Base-by-base conservation (phyloP, 2,329 filamentous ascomycete species). In the Ophiostoma sp. region DNA sequence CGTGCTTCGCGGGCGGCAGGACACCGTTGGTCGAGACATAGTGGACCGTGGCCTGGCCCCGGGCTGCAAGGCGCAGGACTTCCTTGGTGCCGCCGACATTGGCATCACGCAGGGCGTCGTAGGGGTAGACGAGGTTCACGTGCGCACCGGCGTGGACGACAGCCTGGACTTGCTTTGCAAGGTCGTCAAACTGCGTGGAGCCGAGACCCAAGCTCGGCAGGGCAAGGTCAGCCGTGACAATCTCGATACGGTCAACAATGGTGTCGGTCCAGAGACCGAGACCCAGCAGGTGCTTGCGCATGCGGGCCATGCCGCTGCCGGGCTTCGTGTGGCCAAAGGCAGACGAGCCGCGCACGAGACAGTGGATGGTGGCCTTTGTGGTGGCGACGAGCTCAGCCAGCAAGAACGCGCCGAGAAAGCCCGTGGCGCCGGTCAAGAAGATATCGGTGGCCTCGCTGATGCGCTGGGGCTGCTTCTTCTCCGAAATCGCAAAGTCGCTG, bases 1-100 rank as follows among this genome's bases (percentile, higher is more conserved):
- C 89, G 52, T 87, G 82, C 5, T 83, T 82, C 0, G 88, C 90
- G 7, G 88, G 85, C 1, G 90, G 90, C 47, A 94, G 78, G 1
- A 94, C 90, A 66, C 91, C 91, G 72, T 93, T 93, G 0, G 90
- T 93, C 0, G 90, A 93, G 1, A 93, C 81, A 70, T 93, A 90
- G 73, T 93, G 89, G 1, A 93, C 82, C 0, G 90, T 92, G 0
- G 89, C 89, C 12, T 87, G 87, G 38, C 83, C 84, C 49, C 84
- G 41, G 11, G 85, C 83, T 0, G 90, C 90, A 40, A 94, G 80
- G 60, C 90, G 88, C 66, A 94, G 77, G 52, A 93, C 85, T 75
- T 93, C 90, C 58, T 85, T 81, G 0, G 90, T 93, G n/a, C 91
- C 91, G n/a, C 86, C 86, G 2, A 94, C 88, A 72, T 94, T 94